Base-by-base conservation (phyloP, 179 eudicot species). In the Amaranthus tricolor region DNA sequence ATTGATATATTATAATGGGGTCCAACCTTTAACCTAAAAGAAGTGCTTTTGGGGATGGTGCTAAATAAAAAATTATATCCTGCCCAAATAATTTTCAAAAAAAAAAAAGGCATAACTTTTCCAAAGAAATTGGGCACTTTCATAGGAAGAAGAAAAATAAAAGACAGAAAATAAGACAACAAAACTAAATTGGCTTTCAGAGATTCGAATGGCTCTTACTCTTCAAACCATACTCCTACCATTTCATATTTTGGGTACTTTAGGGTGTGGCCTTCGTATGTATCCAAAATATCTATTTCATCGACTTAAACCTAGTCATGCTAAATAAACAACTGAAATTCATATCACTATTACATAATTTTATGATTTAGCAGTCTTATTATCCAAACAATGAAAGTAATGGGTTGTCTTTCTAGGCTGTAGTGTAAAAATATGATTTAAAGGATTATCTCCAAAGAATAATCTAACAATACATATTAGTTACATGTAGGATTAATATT, bases 101-200 rank as follows among this genome's bases (percentile, higher is more conserved):
- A 68, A 0, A 48, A 68, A 52, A 69, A 69, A 4, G 24, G 50
- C 5, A 15, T 60, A 52, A 69, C 72, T 54, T 69, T 69, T 69
- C 72, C 72, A 69, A 69, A 53, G 49, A 69, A 31, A 53, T 69
- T 53, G 72, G 72, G 61, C 61, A 69, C 72, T 69, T 53, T 69
- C 72, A 69, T 53, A 40, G 72, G 24, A 53, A 69, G 47, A 31
- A 69, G 49, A 24, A 69, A 24, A 52, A 66, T 2, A 47, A 10
- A 49, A 12, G 24, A 15, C 14, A 20, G 43, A 52, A 68, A 53
- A 68, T 51, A n/a, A 67, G 44, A 67, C 58, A 51, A 68, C 72
- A 69, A 53, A 52, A 69, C 24, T 12, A 69, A 69, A 31, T 53
- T 53, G 72, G 72, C 72, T 54, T 54, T 69, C 48, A 14, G 21